phyloP scores from a whole-genome alignment of 352 stramenopile species.

The Globisporangium nodosum region DNA sequence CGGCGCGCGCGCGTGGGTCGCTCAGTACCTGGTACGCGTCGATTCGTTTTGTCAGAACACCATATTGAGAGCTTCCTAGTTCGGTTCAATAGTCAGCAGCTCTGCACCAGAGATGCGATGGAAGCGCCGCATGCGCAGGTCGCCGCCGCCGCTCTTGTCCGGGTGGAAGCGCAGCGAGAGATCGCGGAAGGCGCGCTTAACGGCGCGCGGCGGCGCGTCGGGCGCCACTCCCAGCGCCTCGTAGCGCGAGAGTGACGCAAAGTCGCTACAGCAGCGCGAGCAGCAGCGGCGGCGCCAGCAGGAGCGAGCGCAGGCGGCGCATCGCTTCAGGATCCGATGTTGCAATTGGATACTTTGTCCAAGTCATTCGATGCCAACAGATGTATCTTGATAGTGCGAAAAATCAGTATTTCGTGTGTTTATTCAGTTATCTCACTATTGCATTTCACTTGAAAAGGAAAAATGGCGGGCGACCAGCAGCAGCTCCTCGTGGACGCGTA shows the following conservation, averaged over 20 bases:
- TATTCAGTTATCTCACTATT: background rate
- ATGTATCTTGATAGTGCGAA: background rate
- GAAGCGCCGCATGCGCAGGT: slow-evolving; percentile 26
- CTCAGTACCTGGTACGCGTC: slow-evolving; percentile 29
- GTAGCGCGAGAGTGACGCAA: slow-evolving; percentile 31
- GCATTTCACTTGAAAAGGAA: background rate
- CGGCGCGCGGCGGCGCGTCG: slow-evolving; percentile 21
- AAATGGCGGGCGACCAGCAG: background rate
- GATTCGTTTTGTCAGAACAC: background rate
- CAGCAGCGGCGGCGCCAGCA: slow-evolving; percentile 8
- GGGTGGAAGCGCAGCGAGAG: slow-evolving; percentile 70
- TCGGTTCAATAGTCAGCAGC: background rate
- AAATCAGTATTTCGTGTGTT: background rate
- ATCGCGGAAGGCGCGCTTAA: slow-evolving; percentile 62
- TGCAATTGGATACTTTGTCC: too few species aligned
- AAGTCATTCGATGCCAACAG: background rate
- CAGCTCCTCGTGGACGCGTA: background rate
- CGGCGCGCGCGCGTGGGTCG: slow-evolving; percentile 14
- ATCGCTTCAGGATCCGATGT: background rate
- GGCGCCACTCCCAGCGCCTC: slow-evolving; percentile 26
- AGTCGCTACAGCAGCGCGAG: slow-evolving; percentile 24
- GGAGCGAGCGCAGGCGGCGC: slow-evolving; percentile 28
- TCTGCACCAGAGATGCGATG: slow-evolving; percentile 27
- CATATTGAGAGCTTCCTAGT: background rate
- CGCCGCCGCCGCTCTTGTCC: slow-evolving; percentile 39